Base-by-base conservation (phyloP, 345 rosid genomes). In the Gossypium bickii region DNA sequence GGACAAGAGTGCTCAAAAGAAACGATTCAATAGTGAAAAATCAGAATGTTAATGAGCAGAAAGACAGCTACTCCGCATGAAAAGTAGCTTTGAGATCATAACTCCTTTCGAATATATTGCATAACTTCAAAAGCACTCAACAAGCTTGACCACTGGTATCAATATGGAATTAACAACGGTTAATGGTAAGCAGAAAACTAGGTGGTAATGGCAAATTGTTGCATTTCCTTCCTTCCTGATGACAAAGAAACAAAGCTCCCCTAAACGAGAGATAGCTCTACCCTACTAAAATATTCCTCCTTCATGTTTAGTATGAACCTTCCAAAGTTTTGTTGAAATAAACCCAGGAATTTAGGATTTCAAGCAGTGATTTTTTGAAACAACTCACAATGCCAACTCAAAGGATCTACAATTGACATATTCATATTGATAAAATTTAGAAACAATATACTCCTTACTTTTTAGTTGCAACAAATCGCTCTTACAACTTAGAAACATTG, bases 401-500 rank as follows among this genome's bases (percentile, higher is more conserved):
- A 13, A 27, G 27, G 11, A 4, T 41, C 18, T 1, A 41, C 11
- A 43, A 18, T 18, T 65, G 52, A 60, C 43, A 60, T 22, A 27
- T 27, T 27, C 65, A 13, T 3, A 5, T 60, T 13, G 18, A 20
- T 43, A 43, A 43, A 65, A 10, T 4, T 65, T 13, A n/a, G 52
- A 65, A 65, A 43, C 6, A 43, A 43, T 43, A 18, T 12, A 25
- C 41, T 18, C 70, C 52, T 11, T 11, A 65, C 10, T 2, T 65
- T 60, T 43, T 11, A 43, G 52, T 65, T 43, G 27, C 22, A 43
- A 18, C 29, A 43, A 43, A 43, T 43, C 4, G 24, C 51, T 43
- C 17, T 43, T 65, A 65, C 51, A 65, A 65, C 70, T 4, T 18
- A 65, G 25, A 65, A 65, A 65, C 27, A 6, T 43, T 65, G 70